Evolutionary conservation across 176 grass and related monocot genomes (phyloP).

Genomic region (Zoysia pacifica): DNA sequence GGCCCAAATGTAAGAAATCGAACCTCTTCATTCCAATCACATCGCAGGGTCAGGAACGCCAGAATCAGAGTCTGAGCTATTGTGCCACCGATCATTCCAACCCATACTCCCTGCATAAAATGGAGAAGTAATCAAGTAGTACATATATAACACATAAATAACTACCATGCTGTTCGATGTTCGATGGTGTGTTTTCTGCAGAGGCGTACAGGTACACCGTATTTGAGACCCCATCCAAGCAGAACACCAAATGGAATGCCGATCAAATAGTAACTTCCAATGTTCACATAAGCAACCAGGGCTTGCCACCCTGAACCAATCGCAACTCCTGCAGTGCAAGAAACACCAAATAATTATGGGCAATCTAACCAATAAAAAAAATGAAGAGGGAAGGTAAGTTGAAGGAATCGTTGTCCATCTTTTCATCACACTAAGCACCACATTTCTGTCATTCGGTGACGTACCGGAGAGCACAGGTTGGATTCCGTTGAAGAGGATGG

Average conservation of each 20-base stretch:
- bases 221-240: slow-evolving; percentile 40
- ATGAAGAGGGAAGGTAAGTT: background rate
- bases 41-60: slow-evolving; percentile 7
- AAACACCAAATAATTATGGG: background rate
- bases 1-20: background rate
- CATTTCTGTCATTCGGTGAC: background rate
- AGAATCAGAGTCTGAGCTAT: slow-evolving; percentile 46
- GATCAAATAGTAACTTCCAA: slow-evolving; percentile 62
- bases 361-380: background rate
- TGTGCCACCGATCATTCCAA: slow-evolving; percentile 57
- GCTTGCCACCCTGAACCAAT: slow-evolving; percentile 61
- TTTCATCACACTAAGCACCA: background rate
- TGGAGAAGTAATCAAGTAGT: background rate
- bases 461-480: slow-evolving; percentile 53
- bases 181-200: background rate
- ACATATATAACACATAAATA: background rate
- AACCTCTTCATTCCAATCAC: slow-evolving; percentile 55
- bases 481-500: slow-evolving; percentile 49
- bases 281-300: slow-evolving; percentile 57
- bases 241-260: slow-evolving; percentile 52
- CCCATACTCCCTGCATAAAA: slow-evolving; percentile 45
- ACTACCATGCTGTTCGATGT: background rate
- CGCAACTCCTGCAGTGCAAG: slow-evolving; percentile 47
- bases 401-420: background rate
- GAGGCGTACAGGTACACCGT: slow-evolving; percentile 38